These are phyloP conservation scores for Thymus mandschuricus DNA, from an alignment of 257 asterid genomes.

Conservation along the genomic window DNA sequence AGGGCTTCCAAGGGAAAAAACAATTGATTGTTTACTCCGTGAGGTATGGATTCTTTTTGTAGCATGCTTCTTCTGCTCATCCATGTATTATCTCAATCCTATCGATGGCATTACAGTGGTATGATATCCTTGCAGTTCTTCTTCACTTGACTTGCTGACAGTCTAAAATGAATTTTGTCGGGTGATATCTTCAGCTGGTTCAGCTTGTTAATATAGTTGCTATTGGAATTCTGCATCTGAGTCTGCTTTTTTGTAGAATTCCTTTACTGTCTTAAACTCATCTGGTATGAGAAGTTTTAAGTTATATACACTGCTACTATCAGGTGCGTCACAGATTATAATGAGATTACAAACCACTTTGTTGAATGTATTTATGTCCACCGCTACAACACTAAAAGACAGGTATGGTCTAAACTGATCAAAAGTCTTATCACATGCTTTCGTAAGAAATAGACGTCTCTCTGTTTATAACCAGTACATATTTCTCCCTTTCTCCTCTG, in stretches of 20 bases:
- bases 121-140: background rate
- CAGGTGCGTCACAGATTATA: slow-evolving; percentile 81
- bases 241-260: slow-evolving; percentile 16
- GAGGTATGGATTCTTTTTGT: slow-evolving; percentile 51
- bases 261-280: slow-evolving; percentile 14
- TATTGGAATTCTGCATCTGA: slow-evolving; percentile 5
- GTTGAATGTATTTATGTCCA: slow-evolving; percentile 83
- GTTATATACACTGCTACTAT: slow-evolving; percentile 31
- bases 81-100: background rate
- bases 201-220: slow-evolving; percentile 3
- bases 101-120: background rate
- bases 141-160: background rate
- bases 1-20: slow-evolving; percentile 84
- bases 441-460: slow-evolving; percentile 4
- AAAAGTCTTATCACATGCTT: background rate
- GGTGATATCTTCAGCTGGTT: background rate
- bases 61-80: background rate
- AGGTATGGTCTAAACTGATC: slow-evolving; percentile 49
- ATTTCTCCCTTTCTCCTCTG: slow-evolving; percentile 18
- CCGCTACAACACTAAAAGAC: slow-evolving; percentile 67
- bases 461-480: slow-evolving; percentile 15
- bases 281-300: slow-evolving; percentile 14
- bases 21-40: slow-evolving; percentile 75
- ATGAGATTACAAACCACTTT: slow-evolving; percentile 86
- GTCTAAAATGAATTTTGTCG: background rate